Percentiles rank a stretch among this genome's conserved stretches.
These are phyloP conservation scores for Alliaria petiolata DNA, from an alignment of 345 rosid genomes.

Conservation along the genomic window DNA sequence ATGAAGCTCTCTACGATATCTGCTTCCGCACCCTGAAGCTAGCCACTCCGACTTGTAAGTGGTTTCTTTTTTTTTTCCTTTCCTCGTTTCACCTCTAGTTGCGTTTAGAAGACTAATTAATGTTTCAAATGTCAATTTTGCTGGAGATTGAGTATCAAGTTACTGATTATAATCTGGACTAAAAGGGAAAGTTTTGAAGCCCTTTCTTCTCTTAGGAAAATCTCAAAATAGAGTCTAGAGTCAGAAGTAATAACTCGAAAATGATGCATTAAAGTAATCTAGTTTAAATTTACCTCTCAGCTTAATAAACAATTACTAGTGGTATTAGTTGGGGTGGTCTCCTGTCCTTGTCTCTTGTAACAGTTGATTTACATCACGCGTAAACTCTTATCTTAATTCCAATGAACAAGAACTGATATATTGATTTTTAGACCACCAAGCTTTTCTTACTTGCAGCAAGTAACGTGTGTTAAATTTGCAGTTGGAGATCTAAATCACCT, in stretches of 20 bases:
- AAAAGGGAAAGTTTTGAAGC: neutral
- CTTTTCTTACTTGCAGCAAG: neutral
- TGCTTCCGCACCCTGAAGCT: slow-evolving; percentile 68
- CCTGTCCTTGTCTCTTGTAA: neutral
- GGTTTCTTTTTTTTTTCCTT: neutral
- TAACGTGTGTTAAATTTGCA: too few species aligned
- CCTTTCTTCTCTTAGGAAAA: neutral
- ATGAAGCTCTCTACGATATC: slow-evolving; percentile 62
- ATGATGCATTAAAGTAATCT: neutral
- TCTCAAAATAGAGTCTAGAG: neutral
- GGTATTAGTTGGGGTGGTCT: neutral
- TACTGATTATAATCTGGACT: neutral
- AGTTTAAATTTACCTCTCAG: neutral
- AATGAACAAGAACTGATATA: neutral
- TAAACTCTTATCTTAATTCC: neutral
- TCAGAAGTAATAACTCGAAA: neutral
- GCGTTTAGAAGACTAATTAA: neutral
- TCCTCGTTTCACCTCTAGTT: neutral
- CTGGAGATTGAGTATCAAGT: neutral
- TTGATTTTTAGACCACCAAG: neutral
- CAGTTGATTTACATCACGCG: neutral
- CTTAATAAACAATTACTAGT: neutral
- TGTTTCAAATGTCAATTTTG: neutral
- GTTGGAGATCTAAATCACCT: slow-evolving; percentile 51
- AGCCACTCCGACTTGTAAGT: slow-evolving; percentile 60